phyloP scores from a whole-genome alignment of 2,329 filamentous ascomycete genomes.

The Claviceps fusiformis region DNA sequence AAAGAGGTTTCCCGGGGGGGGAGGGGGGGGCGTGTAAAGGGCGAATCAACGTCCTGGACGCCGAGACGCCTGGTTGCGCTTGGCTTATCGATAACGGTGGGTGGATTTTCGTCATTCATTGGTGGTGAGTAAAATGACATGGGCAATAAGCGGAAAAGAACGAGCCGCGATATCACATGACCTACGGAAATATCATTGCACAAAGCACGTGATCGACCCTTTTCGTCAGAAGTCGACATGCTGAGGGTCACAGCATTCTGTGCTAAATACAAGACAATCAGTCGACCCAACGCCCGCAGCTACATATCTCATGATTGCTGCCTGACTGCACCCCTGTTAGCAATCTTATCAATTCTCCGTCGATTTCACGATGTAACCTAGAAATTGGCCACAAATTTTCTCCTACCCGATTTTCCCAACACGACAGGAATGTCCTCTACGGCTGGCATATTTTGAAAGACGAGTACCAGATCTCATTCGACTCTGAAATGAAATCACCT shows the following conservation, averaged over 20 bases:
- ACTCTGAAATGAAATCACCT: not conserved
- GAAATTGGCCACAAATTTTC: not conserved
- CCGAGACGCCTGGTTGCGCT: constrained; percentile 9
- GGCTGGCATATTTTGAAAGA: not conserved
- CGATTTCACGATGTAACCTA: not conserved
- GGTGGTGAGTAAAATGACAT: not conserved
- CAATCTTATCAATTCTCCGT: not conserved
- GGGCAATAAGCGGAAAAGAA: not conserved
- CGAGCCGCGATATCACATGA: not conserved
- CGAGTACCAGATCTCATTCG: not conserved
- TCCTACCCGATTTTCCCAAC: not conserved
- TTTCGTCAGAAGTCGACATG: not conserved
- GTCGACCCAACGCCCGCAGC: not conserved
- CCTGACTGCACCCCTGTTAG: not conserved
- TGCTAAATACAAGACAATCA: no score
- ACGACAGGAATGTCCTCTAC: no score
- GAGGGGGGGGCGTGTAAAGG: constrained; percentile 8
- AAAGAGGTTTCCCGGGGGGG: constrained; percentile 11
- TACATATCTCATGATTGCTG: not conserved
- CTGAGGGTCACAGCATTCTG: not conserved
- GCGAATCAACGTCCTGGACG: constrained; percentile 10
- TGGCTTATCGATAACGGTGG: constrained; percentile 18
- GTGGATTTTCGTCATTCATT: not conserved
- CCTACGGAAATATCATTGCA: not conserved
- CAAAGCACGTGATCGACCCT: not conserved